These are phyloP conservation scores for Aegilops longissima DNA, from an alignment of 176 grass and related monocot genomes.

Conservation along the genomic window DNA sequence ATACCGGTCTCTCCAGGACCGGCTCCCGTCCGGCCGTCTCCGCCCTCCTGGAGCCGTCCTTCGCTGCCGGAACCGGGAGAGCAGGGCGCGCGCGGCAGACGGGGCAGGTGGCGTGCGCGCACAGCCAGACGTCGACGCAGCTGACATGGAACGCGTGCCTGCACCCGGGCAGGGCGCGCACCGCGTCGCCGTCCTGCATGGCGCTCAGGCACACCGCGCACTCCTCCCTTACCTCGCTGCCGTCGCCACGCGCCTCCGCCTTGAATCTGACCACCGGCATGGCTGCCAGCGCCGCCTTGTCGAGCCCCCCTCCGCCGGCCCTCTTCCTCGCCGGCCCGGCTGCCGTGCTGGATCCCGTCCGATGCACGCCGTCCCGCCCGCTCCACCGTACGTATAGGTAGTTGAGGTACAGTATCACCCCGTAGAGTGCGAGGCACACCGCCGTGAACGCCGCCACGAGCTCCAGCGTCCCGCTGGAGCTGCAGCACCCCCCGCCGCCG, in stretches of 20 bases:
- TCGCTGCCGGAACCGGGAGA: constrained; percentile 20
- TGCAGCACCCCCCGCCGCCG: constrained; percentile 25
- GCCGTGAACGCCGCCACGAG: constrained; percentile 60
- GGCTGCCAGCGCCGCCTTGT: constrained; percentile 48
- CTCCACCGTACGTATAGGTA: constrained; percentile 60
- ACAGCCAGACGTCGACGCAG: constrained; percentile 53
- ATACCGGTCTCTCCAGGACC: constrained; percentile 44
- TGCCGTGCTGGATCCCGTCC: not conserved
- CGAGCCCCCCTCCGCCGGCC: constrained; percentile 17
- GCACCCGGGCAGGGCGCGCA: constrained; percentile 57
- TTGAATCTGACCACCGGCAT: constrained; percentile 45
- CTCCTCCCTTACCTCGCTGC: not conserved
- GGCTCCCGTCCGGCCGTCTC: constrained; percentile 13
- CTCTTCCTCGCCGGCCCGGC: constrained; percentile 6
- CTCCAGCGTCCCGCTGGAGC: constrained; percentile 49
- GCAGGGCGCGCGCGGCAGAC: constrained; percentile 49
- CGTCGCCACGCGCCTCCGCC: not conserved
- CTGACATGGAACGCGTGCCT: constrained; percentile 51
- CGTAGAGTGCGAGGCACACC: constrained; percentile 56
- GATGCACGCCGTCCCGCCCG: constrained; percentile 51
- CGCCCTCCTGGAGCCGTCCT: not conserved
- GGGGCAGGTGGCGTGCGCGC: constrained; percentile 46
- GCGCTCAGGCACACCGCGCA: constrained; percentile 57
- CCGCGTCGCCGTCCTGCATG: constrained; percentile 59
- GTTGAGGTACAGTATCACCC: constrained; percentile 53